Conservation (phyloP, 2,329 filamentous ascomycete genomes). For the Ceratocystis harringtonii region DNA sequence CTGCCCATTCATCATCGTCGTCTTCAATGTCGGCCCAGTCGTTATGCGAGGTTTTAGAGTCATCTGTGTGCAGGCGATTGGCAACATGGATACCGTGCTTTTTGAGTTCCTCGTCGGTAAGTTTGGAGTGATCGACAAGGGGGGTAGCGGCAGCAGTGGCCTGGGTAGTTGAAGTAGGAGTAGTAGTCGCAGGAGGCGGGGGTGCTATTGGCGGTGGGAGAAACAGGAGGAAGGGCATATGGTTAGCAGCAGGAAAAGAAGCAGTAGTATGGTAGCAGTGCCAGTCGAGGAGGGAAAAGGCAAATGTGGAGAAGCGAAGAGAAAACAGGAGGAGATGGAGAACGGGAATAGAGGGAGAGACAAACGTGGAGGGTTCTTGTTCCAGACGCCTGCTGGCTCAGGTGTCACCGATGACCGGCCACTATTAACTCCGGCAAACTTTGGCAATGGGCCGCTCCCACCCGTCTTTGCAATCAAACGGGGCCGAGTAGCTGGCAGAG, state of each 20-base stretch:
- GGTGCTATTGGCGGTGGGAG: background rate
- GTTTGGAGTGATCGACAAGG: conserved; percentile 59
- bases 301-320: background rate
- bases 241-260: background rate
- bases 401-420: conserved; percentile 49
- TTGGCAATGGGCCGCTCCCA: conserved; percentile 36
- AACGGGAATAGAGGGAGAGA: conserved; percentile 20
- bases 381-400: conserved; percentile 67
- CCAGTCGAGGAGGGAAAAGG: too few relatives aligned
- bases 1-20: conserved; percentile 71
- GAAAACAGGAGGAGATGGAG: background rate
- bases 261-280: too few relatives aligned
- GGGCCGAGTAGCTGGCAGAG: conserved; percentile 44
- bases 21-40: conserved; percentile 88
- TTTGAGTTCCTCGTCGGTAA: conserved; percentile 75
- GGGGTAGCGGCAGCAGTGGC: conserved; percentile 27
- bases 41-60: conserved; percentile 50
- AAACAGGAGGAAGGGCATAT: background rate
- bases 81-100: conserved; percentile 79
- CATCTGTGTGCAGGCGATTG: conserved; percentile 60
- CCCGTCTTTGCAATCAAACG: conserved; percentile 64
- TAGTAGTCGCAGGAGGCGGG: conserved; percentile 19
- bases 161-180: conserved; percentile 28
- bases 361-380: conserved; percentile 65
- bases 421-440: conserved; percentile 32